phyloP scores from a whole-genome alignment of 352 stramenopile genomes.

The Halophytophthora batemanensis region DNA sequence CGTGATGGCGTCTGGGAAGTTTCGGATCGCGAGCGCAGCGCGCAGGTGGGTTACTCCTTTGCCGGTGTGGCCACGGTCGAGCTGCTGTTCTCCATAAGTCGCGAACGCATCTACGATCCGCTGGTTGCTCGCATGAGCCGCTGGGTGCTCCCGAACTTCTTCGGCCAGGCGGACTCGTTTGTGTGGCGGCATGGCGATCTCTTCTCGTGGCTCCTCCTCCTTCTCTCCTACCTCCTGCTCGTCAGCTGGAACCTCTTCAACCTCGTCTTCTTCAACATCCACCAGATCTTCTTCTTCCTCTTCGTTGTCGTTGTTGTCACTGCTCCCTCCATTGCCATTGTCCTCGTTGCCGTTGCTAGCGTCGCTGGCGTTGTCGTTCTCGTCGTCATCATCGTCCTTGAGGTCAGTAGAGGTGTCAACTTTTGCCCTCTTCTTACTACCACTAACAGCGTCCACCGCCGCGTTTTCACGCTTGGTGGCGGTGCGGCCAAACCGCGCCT shows the following conservation, averaged over 20 bases:
- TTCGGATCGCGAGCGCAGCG: slow-evolving; percentile 54
- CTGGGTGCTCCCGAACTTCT: slow-evolving; percentile 45
- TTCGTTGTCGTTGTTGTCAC: background rate
- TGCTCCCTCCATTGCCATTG: no score
- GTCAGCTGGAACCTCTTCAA: slow-evolving; percentile 3
- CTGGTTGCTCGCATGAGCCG: slow-evolving; percentile 50
- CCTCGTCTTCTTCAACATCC: slow-evolving; percentile 8
- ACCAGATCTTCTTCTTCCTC: slow-evolving; percentile 2
- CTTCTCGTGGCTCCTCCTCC: slow-evolving; percentile 6
- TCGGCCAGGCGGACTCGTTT: slow-evolving; percentile 58
- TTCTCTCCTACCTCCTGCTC: slow-evolving; percentile 7
- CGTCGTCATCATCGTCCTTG: background rate
- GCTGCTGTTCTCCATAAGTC: slow-evolving; percentile 56
- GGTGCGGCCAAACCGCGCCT: slow-evolving; percentile 2
- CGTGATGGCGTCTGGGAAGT: slow-evolving; percentile 47
- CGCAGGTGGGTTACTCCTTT: slow-evolving; percentile 72
- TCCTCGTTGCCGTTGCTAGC: background rate
- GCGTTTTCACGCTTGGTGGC: slow-evolving; percentile 10
- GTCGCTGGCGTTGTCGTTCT: background rate
- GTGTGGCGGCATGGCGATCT: slow-evolving; percentile 41
- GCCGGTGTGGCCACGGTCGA: slow-evolving; percentile 62
- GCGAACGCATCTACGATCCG: slow-evolving; percentile 76
- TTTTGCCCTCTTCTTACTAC: background rate
- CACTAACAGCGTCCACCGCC: background rate
- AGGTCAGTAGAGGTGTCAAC: background rate